Base-by-base conservation (phyloP, 2,329 filamentous ascomycete genomes). In the Penicillium sp. region DNA sequence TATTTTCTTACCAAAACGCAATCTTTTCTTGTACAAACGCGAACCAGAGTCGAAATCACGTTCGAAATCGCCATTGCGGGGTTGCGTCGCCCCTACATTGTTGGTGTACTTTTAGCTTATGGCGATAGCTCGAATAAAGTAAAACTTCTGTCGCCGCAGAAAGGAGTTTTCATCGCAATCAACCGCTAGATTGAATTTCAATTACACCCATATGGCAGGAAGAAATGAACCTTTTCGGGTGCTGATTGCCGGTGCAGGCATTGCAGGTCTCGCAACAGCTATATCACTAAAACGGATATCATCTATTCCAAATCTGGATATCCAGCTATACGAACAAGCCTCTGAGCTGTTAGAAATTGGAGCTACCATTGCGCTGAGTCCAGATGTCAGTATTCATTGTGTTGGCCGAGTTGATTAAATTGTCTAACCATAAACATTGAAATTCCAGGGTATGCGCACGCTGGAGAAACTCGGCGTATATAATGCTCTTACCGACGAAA, bases 271-370 rank as follows among this genome's bases (percentile, higher is more conserved):
- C 4, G 74, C 74, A 13, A 70, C 78, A 2, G 78, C 78, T 10
- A 77, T 80, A 26, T 77, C 77, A 3, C 67, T 81, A 2, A 23
- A 38, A 14, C 52, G 55, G 18, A 47, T 60, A 19, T 51, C 59
- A 5, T 30, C 35, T 10, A 6, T 58, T 26, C 23, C 10, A 61
- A 66, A 72, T 8, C 63, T 81, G 34, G 69, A 77, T 19, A 73
- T 81, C 0, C 73, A 80, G 53, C 66, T 82, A 23, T 83, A 81
- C 57, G 81, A 83, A 52, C 73, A 75, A 36, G 76, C 80, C 0
- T 61, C 66, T 1, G 75, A 78, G 43, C 59, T 58, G 5, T 26
- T 51, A 11, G 57, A 61, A 29, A 60, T 61, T 14, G 55, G 57
- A 27, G 59, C 55, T 8, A 60, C 55, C 16, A 60, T 61, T 19